Conservation (phyloP, 164 flowering plant genomes). For the Liquidambar formosana region DNA sequence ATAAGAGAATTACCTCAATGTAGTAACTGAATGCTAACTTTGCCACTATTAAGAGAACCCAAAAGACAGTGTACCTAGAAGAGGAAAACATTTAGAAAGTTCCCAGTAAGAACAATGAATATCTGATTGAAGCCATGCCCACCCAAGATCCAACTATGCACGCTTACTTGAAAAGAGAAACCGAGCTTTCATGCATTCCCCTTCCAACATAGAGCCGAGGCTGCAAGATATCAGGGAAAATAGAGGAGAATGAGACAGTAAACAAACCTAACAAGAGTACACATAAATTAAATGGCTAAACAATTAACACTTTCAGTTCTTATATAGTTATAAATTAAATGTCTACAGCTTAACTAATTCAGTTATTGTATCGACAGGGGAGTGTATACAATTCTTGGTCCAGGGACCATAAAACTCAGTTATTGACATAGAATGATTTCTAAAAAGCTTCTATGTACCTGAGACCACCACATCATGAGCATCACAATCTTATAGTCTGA, state of each 20-base stretch:
- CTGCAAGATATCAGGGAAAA: constrained; percentile 40
- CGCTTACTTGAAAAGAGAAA: constrained; percentile 85
- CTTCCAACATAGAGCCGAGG: constrained; percentile 95
- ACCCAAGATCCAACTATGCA: background rate
- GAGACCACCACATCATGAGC: constrained; percentile 99
- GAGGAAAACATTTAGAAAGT: constrained; percentile 1
- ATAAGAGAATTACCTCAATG: constrained; percentile 54
- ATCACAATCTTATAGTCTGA: constrained; percentile 68
- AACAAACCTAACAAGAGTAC: background rate
- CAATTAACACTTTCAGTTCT: background rate
- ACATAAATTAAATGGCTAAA: background rate
- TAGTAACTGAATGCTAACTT: constrained; percentile 87
- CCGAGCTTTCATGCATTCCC: constrained; percentile 91
- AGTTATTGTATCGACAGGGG: too few relatives aligned
- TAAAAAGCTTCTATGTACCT: constrained; percentile 46
- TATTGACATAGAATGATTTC: background rate
- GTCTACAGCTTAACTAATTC: too few relatives aligned
- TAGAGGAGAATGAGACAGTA: background rate
- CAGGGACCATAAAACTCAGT: background rate
- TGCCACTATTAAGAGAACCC: constrained; percentile 71
- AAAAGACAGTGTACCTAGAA: constrained; percentile 83
- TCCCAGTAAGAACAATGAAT: constrained; percentile 1
- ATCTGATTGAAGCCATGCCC: background rate
- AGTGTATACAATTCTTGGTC: background rate
- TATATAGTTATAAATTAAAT: too few relatives aligned